These are phyloP conservation scores for Silene coronaria DNA, from an alignment of 179 eudicot genomes.

Conservation along the genomic window DNA sequence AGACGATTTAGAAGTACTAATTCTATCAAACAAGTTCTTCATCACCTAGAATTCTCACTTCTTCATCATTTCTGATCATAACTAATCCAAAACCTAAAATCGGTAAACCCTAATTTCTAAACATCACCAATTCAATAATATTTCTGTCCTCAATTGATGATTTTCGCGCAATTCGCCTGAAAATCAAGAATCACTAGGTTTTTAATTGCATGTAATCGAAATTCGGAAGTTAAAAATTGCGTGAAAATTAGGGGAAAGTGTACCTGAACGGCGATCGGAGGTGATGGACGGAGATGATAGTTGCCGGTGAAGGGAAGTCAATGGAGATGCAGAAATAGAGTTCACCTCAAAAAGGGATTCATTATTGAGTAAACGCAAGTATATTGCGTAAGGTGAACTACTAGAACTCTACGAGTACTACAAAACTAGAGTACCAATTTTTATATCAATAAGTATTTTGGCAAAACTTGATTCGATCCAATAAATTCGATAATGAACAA, in stretches of 20 bases:
- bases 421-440: no score
- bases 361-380: background rate
- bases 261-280: background rate
- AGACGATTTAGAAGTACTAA: constrained; percentile 35
- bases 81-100: constrained; percentile 7
- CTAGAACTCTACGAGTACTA: no score
- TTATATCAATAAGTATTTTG: no score
- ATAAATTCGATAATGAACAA: no score
- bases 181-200: background rate
- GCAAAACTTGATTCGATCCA: no score
- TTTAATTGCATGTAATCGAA: background rate
- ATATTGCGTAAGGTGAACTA: no score
- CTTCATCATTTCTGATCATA: constrained; percentile 24
- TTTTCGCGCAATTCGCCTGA: background rate
- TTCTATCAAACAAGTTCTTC: constrained; percentile 49
- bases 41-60: constrained; percentile 48
- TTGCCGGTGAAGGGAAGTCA: background rate
- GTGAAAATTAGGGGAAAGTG: background rate
- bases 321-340: background rate
- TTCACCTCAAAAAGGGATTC: background rate
- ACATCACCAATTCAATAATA: background rate
- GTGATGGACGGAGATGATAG: background rate
- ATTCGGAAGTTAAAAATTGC: background rate
- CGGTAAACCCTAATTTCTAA: constrained; percentile 2
- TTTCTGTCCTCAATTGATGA: background rate